Conservation (phyloP, 2,329 filamentous ascomycete species). For the Fusarium mundagurra region DNA sequence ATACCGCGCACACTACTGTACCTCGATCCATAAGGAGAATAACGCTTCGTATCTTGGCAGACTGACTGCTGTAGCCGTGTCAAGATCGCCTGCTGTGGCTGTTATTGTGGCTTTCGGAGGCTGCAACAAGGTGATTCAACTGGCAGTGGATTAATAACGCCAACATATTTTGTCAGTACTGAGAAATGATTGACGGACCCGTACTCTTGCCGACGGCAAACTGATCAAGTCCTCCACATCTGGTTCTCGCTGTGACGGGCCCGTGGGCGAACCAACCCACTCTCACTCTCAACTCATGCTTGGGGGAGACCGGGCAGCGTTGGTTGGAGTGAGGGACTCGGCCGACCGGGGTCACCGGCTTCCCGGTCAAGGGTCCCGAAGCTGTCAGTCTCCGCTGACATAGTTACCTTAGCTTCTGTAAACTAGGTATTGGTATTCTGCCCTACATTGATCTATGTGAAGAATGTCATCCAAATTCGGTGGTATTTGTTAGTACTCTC, state of each 20-base stretch:
- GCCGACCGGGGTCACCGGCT: conserved; percentile 10
- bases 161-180: conserved; percentile 9
- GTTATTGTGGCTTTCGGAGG: conserved; percentile 3
- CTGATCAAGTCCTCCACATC: conserved; percentile 8
- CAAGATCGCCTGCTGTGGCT: not conserved
- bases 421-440: not conserved
- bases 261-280: not conserved
- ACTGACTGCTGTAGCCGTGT: not conserved
- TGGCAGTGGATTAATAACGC: not conserved
- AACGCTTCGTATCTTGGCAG: not conserved
- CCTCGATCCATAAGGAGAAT: conserved; percentile 17
- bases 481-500: not conserved
- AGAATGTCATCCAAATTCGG: not conserved
- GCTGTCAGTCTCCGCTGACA: conserved; percentile 18
- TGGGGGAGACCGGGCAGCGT: not conserved
- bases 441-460: not conserved
- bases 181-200: conserved; percentile 31
- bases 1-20: conserved; percentile 29
- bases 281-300: not conserved
- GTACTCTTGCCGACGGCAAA: conserved; percentile 36
- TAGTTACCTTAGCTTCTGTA: not conserved
- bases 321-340: not conserved
- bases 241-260: not conserved
- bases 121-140: conserved; percentile 14
- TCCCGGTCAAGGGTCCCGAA: conserved; percentile 6